A percentile compares a stretch with the other conserved stretches of the same genome.
phyloP scores from a whole-genome alignment of 257 asterid genomes.

The Petunia axillaris region DNA sequence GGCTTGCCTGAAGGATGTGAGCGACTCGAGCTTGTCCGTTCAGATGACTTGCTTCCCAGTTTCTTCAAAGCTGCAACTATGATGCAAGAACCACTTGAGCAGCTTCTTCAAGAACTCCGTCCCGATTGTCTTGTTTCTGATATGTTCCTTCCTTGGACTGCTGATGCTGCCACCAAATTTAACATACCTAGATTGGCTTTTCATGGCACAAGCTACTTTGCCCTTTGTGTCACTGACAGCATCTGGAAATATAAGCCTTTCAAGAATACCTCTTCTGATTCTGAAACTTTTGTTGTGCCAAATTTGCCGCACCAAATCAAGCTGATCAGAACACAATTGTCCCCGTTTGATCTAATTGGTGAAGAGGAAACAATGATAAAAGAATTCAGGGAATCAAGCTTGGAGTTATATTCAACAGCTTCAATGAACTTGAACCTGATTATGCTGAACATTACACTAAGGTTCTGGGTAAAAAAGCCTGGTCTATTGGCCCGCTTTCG shows the following conservation, averaged over 20 bases:
- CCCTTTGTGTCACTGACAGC: constrained; percentile 26
- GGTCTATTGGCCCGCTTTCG: constrained; percentile 56
- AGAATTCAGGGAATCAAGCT: constrained; percentile 31
- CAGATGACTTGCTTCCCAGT: neutral
- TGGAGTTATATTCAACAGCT: constrained; percentile 47
- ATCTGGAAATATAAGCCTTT: constrained; percentile 32
- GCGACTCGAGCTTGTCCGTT: constrained; percentile 6
- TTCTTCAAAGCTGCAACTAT: neutral
- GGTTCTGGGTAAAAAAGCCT: constrained; percentile 41
- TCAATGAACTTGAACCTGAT: constrained; percentile 55
- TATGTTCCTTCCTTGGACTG: constrained; percentile 19
- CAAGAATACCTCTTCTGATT: constrained; percentile 36
- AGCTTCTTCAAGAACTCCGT: constrained; percentile 11
- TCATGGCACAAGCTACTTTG: constrained; percentile 48
- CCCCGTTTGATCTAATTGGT: constrained; percentile 7
- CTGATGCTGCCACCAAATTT: constrained; percentile 50
- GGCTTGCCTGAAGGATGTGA: constrained; percentile 23
- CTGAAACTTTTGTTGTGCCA: constrained; percentile 41
- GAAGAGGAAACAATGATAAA: neutral
- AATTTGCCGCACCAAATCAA: constrained; percentile 37
- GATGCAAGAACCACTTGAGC: constrained; percentile 6
- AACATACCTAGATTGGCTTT: constrained; percentile 65
- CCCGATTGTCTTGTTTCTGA: constrained; percentile 26
- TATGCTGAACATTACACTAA: constrained; percentile 44
- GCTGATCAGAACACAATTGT: constrained; percentile 30